These are phyloP conservation scores for Eucalyptus pumila DNA, from an alignment of 345 rosid species.

Conservation along the genomic window DNA sequence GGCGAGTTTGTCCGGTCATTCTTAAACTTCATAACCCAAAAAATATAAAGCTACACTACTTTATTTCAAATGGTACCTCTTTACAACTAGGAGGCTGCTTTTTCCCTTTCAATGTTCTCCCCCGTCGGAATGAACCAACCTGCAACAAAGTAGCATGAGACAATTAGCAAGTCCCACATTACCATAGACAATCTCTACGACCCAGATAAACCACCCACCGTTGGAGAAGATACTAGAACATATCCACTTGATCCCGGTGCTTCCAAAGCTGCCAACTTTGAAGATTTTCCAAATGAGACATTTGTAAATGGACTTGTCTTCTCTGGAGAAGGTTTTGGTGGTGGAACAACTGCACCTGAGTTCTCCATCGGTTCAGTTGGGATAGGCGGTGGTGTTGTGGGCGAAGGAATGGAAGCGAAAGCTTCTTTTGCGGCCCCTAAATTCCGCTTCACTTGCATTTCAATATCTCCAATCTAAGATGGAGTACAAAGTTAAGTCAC, in stretches of 20 bases:
- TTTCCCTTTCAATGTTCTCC: slow-evolving; percentile 69
- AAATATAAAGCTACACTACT: background rate
- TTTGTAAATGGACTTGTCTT: slow-evolving; percentile 53
- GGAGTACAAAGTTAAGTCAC: background rate
- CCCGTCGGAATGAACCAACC: slow-evolving; percentile 82
- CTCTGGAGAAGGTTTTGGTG: slow-evolving; percentile 37
- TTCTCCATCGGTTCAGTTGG: slow-evolving; percentile 67
- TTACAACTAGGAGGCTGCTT: slow-evolving; percentile 57
- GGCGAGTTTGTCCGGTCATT: background rate
- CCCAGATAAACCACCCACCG: slow-evolving; percentile 29
- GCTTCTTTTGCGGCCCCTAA: slow-evolving; percentile 34
- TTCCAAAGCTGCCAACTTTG: slow-evolving; percentile 71
- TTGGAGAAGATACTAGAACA: slow-evolving; percentile 64
- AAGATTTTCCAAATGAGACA: slow-evolving; percentile 47
- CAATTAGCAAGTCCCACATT: background rate
- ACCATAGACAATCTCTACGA: background rate
- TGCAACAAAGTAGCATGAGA: background rate
- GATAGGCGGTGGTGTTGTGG: slow-evolving; percentile 67
- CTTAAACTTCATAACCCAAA: background rate
- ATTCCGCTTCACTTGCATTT: slow-evolving; percentile 81
- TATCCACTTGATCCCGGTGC: slow-evolving; percentile 60
- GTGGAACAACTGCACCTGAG: slow-evolving; percentile 26
- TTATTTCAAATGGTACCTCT: slow-evolving; percentile 35
- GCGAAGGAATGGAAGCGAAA: slow-evolving; percentile 45
- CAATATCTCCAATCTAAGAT: slow-evolving; percentile 73